Conservation (phyloP, 202 grass and related monocot species). For the Schoenoplectus triqueter region DNA sequence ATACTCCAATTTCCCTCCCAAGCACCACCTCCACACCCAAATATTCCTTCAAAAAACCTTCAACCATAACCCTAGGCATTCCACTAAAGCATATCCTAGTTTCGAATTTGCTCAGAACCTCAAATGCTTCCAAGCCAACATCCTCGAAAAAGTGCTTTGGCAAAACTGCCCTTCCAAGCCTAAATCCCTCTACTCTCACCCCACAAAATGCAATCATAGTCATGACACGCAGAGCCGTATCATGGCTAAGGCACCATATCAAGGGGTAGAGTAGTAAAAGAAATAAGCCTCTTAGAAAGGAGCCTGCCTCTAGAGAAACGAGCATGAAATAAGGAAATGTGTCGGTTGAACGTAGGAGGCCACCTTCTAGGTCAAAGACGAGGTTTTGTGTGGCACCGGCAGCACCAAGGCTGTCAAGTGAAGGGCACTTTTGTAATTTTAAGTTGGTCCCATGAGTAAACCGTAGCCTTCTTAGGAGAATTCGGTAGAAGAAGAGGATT, state of each 20-base stretch:
- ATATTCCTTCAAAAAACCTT: slow-evolving; percentile 62
- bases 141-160: slow-evolving; percentile 69
- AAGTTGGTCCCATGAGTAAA: slow-evolving; percentile 28
- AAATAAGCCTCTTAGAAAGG: slow-evolving; percentile 60
- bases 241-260: slow-evolving; percentile 50
- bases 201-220: slow-evolving; percentile 59
- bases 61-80: slow-evolving; percentile 79
- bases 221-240: slow-evolving; percentile 51
- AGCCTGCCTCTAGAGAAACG: slow-evolving; percentile 67
- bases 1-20: slow-evolving; percentile 59
- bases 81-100: slow-evolving; percentile 65
- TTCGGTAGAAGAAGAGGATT: slow-evolving; percentile 51
- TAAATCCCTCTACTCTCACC: slow-evolving; percentile 50
- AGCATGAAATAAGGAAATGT: slow-evolving; percentile 97
- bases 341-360: slow-evolving; percentile 55
- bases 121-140: slow-evolving; percentile 70
- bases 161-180: slow-evolving; percentile 56
- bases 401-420: slow-evolving; percentile 6
- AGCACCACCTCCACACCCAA: slow-evolving; percentile 67
- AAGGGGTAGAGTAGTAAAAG: slow-evolving; percentile 65
- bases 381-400: background rate
- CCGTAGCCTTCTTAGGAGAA: slow-evolving; percentile 50
- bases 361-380: slow-evolving; percentile 58
- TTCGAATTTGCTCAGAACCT: slow-evolving; percentile 27
- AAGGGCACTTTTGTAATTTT: slow-evolving; percentile 30